phyloP scores from a whole-genome alignment of 441 rosid species.

The Capsella rubella region DNA sequence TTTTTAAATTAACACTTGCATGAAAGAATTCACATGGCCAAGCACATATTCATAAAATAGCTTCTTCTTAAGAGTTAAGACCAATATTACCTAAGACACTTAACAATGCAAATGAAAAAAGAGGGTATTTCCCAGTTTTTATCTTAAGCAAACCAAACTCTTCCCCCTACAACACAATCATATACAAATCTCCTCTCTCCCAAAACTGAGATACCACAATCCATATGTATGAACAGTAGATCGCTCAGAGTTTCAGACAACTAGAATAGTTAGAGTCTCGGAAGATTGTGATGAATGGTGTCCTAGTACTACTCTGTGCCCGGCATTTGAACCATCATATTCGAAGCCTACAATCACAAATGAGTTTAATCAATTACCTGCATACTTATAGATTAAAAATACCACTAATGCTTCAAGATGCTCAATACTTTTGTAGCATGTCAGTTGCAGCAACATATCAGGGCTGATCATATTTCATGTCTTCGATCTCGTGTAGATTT shows the following conservation, averaged over 20 bases:
- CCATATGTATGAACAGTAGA: constrained; percentile 30
- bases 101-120: constrained; percentile 24
- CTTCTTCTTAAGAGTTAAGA: constrained; percentile 5
- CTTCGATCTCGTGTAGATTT: background rate
- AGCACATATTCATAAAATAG: constrained; percentile 7
- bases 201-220: constrained; percentile 29
- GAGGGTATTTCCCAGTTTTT: constrained; percentile 18
- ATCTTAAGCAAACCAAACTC: constrained; percentile 22
- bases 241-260: constrained; percentile 24
- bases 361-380: constrained; percentile 17
- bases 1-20: background rate
- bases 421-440: background rate
- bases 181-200: constrained; percentile 36
- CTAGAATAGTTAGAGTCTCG: constrained; percentile 21
- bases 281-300: constrained; percentile 30
- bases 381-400: constrained; percentile 19
- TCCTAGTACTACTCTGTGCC: constrained; percentile 48
- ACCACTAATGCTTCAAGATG: constrained; percentile 6
- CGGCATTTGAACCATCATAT: constrained; percentile 76
- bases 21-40: constrained; percentile 13
- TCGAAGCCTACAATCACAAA: constrained; percentile 39
- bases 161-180: constrained; percentile 36
- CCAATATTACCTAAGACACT: constrained; percentile 16
- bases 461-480: constrained; percentile 13
- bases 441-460: background rate